Percentiles rank a stretch among this genome's conserved stretches.
Evolutionary conservation across 78 protist genomes (phyloP).

Genomic region (Pigoraptor vietnamica): DNA sequence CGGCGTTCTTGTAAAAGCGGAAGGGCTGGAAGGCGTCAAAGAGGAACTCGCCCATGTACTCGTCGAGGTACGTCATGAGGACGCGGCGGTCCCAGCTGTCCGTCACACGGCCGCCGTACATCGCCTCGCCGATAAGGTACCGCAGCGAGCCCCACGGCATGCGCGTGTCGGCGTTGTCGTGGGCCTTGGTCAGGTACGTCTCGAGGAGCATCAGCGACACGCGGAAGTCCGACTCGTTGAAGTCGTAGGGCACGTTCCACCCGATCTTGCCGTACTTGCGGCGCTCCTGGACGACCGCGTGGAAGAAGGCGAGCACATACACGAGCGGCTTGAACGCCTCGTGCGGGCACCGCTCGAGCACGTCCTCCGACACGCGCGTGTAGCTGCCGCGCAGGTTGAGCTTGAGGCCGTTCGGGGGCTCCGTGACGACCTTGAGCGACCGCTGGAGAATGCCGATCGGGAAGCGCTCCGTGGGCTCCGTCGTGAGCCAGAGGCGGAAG

Average conservation of each 20-base stretch:
- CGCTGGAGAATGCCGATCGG: constrained; percentile 91
- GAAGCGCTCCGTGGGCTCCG: constrained; percentile 85
- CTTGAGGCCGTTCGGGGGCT: constrained; percentile 91
- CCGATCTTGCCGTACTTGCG: constrained; percentile 92
- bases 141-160: constrained; percentile 85
- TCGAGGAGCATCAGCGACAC: constrained; percentile 47
- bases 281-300: constrained; percentile 93
- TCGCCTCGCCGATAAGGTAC: constrained; percentile 90
- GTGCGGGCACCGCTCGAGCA: constrained; percentile 60
- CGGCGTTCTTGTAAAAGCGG: constrained; percentile 55
- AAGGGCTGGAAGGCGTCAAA: constrained; percentile 87
- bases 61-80: constrained; percentile 81
- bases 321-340: constrained; percentile 72
- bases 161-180: constrained; percentile 18
- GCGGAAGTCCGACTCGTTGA: constrained; percentile 86
- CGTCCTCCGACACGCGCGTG: constrained; percentile 57
- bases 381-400: constrained; percentile 72
- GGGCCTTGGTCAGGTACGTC: constrained; percentile 72
- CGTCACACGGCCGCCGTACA: constrained; percentile 95
- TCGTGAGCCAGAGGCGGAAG: constrained; percentile 90
- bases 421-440: constrained; percentile 91
- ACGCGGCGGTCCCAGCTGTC: constrained; percentile 84
- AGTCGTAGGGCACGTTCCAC: constrained; percentile 90
- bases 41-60: constrained; percentile 93
- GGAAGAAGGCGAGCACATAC: constrained; percentile 87